Evolutionary conservation across 2,329 filamentous ascomycete genomes (phyloP), one percentile per base, ranked within the genome.

Genomic region (Gyromitra esculenta): DNA sequence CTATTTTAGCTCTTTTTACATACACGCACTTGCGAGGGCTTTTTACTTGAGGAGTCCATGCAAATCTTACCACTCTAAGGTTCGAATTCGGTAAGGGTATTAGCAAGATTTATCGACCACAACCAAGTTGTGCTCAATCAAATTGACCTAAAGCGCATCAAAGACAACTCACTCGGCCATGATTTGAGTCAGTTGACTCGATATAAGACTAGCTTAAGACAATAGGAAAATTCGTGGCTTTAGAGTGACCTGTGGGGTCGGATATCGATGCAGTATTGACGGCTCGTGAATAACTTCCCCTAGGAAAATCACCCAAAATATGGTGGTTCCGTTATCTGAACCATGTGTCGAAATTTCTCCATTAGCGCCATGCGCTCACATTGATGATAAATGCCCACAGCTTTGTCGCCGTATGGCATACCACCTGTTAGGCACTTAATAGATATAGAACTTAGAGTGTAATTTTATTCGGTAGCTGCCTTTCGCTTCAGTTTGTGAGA

Each of bases 211-310:
- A 52, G 48, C 48, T 21, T 52, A n/a, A 52, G 52, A 56, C 52
- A 56, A 31, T 56, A n/a, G 50, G 50, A 56, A 56, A 7, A 35
- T 31, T 35, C 21, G 52, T 56, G 52, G 9, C 21, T 56, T 31
- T 35, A 56, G 25, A 56, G 52, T 35, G 6, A 52, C 7, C 35
- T 50, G 35, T 31, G 25, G n/a, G 45, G 18, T 21, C 18, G 39
- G n/a, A 31, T 31, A 31, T 56, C 9, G 8, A 13, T 31, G 52
- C 13, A 18, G 37, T 2, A 56, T 70, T 31, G 13, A 41, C 67
- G 67, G 57, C 31, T 62, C 67, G 56, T 70, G 35, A 52, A 21
- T 56, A 70, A 63, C 67, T 57, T 45, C 66, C 66, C 52, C 41
- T 41, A 52, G 7, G 62, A 25, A 57, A 3, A 18, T 31, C 45